These are phyloP conservation scores for Jackrogersella multiformis DNA, from an alignment of 495 filamentous ascomycete species.

Conservation along the genomic window DNA sequence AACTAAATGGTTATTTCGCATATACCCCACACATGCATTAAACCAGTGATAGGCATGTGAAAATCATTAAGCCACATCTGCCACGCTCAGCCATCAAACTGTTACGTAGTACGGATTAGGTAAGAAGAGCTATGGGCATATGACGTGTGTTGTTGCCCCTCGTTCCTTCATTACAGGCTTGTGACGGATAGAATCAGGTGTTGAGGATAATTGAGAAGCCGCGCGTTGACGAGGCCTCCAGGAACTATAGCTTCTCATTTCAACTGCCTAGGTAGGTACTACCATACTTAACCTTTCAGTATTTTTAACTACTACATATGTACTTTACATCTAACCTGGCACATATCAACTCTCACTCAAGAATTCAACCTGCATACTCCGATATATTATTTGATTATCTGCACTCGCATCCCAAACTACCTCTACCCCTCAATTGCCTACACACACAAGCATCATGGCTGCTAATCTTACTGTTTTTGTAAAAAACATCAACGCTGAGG, in stretches of 20 bases:
- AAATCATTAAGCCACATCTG: neutral
- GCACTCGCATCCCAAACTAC: constrained; percentile 1
- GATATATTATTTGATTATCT: neutral
- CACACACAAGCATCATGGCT: constrained; percentile 47
- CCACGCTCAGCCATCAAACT: constrained; percentile 1
- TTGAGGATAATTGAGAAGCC: constrained; percentile 15
- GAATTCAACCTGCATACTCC: neutral
- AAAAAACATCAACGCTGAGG: constrained; percentile 82
- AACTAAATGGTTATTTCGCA: neutral
- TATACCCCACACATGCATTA: neutral
- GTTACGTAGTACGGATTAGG: neutral
- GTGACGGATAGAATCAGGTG: constrained; percentile 27
- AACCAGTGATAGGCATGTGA: neutral
- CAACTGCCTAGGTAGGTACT: too few species aligned
- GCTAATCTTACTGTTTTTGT: constrained; percentile 62
- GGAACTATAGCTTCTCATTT: neutral
- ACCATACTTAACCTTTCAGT: neutral
- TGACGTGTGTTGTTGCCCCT: constrained; percentile 43
- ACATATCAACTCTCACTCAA: neutral
- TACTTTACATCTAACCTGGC: neutral
- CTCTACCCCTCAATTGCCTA: constrained; percentile 27
- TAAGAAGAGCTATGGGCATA: constrained; percentile 20
- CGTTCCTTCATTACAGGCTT: constrained; percentile 24
- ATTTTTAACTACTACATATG: constrained; percentile 3
- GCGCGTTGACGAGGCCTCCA: constrained; percentile 32